A percentile compares a stretch with the other conserved stretches of the same genome.
Conservation (phyloP, 192 early-diverging fungal genomes). For the Glomus cerebriforme region DNA sequence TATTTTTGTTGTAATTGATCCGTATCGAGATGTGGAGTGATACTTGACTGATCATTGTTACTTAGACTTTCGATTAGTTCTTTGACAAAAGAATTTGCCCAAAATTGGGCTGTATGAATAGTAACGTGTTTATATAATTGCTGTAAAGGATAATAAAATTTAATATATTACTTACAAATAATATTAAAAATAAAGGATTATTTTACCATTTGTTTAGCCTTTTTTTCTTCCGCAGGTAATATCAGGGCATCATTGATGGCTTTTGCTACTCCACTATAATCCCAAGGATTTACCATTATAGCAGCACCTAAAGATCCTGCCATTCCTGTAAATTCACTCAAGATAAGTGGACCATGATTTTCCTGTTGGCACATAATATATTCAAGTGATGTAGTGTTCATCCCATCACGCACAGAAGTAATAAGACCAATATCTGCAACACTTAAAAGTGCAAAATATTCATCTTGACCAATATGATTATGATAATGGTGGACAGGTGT, state of each 20-base stretch:
- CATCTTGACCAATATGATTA: slow-evolving; percentile 90
- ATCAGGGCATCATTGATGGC: slow-evolving; percentile 75
- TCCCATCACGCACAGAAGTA: slow-evolving; percentile 91
- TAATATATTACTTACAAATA: neutral
- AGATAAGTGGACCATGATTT: slow-evolving; percentile 82
- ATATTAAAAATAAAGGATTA: neutral
- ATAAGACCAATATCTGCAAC: slow-evolving; percentile 94
- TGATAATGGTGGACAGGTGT: slow-evolving; percentile 92
- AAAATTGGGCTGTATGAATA: slow-evolving; percentile 80
- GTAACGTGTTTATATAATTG: slow-evolving; percentile 82
- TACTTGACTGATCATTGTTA: slow-evolving; percentile 46
- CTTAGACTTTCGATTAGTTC: slow-evolving; percentile 62
- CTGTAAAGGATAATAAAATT: slow-evolving; percentile 12
- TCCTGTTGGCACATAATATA: slow-evolving; percentile 91
- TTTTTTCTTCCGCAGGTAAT: slow-evolving; percentile 66
- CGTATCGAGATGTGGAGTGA: slow-evolving; percentile 48
- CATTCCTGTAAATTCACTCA: slow-evolving; percentile 97
- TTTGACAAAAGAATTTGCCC: slow-evolving; percentile 82
- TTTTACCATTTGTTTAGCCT: slow-evolving; percentile 60
- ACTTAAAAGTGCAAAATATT: slow-evolving; percentile 91
- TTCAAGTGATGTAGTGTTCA: slow-evolving; percentile 96
- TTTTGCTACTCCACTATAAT: slow-evolving; percentile 74
- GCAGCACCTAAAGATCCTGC: slow-evolving; percentile 79
- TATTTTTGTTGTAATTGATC: slow-evolving; percentile 49
- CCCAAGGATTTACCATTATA: slow-evolving; percentile 89